Conservation (phyloP, 176 grass and related monocot species). For the Zizania latifolia region DNA sequence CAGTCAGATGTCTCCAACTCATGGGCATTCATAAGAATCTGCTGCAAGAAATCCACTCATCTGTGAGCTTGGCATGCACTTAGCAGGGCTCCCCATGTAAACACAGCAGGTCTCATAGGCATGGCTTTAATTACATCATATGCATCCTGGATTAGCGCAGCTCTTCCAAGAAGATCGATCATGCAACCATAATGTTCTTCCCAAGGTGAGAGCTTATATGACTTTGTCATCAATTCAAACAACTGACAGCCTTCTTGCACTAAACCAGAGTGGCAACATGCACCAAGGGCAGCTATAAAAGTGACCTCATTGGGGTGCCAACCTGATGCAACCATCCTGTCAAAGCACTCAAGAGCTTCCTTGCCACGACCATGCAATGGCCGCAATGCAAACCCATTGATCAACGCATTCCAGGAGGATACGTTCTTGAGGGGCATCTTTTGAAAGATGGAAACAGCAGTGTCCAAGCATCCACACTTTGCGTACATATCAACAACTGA, state of each 20-base stretch:
- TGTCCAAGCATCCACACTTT: slow-evolving; percentile 41
- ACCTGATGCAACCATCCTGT: slow-evolving; percentile 33
- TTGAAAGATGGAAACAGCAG: slow-evolving; percentile 31
- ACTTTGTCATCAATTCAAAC: slow-evolving; percentile 35
- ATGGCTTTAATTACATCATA: slow-evolving; percentile 34
- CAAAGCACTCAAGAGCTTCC: slow-evolving; percentile 30
- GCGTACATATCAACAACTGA: slow-evolving; percentile 43
- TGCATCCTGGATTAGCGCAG: slow-evolving; percentile 41
- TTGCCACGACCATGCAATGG: slow-evolving; percentile 35
- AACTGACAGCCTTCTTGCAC: slow-evolving; percentile 31
- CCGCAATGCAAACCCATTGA: slow-evolving; percentile 39
- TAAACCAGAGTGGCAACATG: slow-evolving; percentile 43
- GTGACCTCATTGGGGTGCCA: slow-evolving; percentile 40
- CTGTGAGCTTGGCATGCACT: slow-evolving; percentile 42
- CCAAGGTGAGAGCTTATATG: slow-evolving; percentile 25
- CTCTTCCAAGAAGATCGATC: slow-evolving; percentile 52
- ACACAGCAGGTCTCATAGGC: slow-evolving; percentile 31
- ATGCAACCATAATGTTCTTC: slow-evolving; percentile 56
- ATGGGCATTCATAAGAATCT: slow-evolving; percentile 38
- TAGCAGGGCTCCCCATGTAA: slow-evolving; percentile 42
- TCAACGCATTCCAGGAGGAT: slow-evolving; percentile 48
- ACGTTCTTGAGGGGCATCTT: slow-evolving; percentile 42
- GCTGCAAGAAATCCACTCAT: slow-evolving; percentile 22
- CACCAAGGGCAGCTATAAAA: slow-evolving; percentile 31
- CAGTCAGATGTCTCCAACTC: slow-evolving; percentile 41